Conservation (phyloP, 1,284 basidiomycete species). For the Xerocomus alliaceus region DNA sequence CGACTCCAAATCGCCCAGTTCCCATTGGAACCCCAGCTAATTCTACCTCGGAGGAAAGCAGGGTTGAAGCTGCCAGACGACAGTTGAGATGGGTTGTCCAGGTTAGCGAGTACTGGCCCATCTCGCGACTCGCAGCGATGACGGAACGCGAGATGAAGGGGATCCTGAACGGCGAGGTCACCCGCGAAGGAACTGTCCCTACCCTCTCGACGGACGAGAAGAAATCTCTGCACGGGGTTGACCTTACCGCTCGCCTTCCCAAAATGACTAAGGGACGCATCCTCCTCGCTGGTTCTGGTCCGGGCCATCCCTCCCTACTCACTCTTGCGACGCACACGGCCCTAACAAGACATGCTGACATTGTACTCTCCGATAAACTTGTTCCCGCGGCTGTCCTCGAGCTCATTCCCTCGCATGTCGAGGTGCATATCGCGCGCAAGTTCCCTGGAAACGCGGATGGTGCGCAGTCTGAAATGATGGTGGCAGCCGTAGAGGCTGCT, state of each 20-base stretch:
- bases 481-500: slow-evolving; percentile 85
- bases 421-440: slow-evolving; percentile 89
- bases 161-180: slow-evolving; percentile 56
- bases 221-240: slow-evolving; percentile 33
- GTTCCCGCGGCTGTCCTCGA: slow-evolving; percentile 89
- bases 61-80: slow-evolving; percentile 59
- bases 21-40: slow-evolving; percentile 47
- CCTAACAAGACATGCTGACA: slow-evolving; percentile 79
- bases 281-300: slow-evolving; percentile 91
- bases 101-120: slow-evolving; percentile 93
- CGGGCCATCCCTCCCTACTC: slow-evolving; percentile 91
- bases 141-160: slow-evolving; percentile 71
- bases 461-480: slow-evolving; percentile 94
- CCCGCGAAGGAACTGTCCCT: slow-evolving; percentile 4
- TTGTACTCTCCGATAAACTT: slow-evolving; percentile 96
- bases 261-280: slow-evolving; percentile 65
- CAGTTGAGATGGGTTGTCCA: slow-evolving; percentile 90
- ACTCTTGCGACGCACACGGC: slow-evolving; percentile 87
- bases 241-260: slow-evolving; percentile 39
- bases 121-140: slow-evolving; percentile 78
- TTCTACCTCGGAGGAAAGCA: slow-evolving; percentile 50
- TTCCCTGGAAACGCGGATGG: slow-evolving; percentile 97
- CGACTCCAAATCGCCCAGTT: slow-evolving; percentile 84
- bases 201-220: slow-evolving; percentile 15
- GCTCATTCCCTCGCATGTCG: slow-evolving; percentile 79